Evolutionary conservation across 495 filamentous ascomycete species (phyloP), one percentile per base, ranked within the genome.

Genomic region (Daldinia loculata): DNA sequence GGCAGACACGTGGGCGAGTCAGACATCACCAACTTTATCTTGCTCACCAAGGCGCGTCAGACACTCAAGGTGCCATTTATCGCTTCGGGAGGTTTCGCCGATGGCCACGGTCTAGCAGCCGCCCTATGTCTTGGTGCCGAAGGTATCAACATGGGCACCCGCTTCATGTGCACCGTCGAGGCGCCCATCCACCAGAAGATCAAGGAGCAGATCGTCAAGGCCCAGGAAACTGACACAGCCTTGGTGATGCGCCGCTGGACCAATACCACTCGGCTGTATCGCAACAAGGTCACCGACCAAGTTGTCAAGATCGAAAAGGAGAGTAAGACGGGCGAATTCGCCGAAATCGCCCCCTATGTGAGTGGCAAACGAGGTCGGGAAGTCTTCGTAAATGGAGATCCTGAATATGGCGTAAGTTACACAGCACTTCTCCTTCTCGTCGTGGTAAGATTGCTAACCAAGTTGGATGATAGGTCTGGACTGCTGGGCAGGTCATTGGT

Each of bases 21-120:
- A 50, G 95, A 99, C 75, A 97, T 99, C 80, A 97, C 95, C 69
- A 99, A 99, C 80, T 95, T 98, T 80, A 97, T 99, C 69, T 88
- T 99, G 7, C 85, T 98, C 48, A 89, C 88, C 78, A 86, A 93
- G 48, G 95, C 95, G 38, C 85, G 95, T 19, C 95, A 99, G 82
- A 87, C 89, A 1, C 87, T 99, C 50, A 87, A 86, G 29, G 88
- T 94, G 30, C 95, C 95, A 4, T 99, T 99, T 78, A 97, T 99
- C 76, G 95, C 95, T 1, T 94, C 91, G 0, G 95, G 95, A 36
- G 95, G 95, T 6, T 98, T 98, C 75, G 95, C 93, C 15, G 95
- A 99, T 78, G 95, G 95, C 2, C 89, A 98, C 70, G 95, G 95
- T 6, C 84, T 99, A 19, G 95, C 95, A 2, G 95, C 95, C 17